Conservation (phyloP, 2,329 filamentous ascomycete species). For the Alternaria consortialis region DNA sequence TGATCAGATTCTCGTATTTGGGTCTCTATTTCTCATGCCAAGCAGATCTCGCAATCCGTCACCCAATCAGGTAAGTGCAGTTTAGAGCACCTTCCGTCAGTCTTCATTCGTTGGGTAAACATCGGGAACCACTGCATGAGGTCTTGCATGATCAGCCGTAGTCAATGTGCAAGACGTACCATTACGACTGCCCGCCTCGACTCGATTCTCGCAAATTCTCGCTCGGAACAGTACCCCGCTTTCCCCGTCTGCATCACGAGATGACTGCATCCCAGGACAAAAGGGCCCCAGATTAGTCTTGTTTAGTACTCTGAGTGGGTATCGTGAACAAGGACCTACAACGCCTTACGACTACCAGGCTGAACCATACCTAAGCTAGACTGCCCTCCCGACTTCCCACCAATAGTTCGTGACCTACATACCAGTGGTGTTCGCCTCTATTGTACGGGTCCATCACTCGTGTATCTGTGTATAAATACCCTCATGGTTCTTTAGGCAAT, state of each 20-base stretch:
- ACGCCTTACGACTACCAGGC: background rate
- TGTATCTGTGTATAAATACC: conserved; percentile 23
- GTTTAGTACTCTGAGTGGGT: conserved; percentile 1
- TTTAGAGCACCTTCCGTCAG: conserved; percentile 1
- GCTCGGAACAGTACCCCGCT: conserved; percentile 40
- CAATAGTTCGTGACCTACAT: conserved; percentile 1
- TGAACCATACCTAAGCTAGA: background rate
- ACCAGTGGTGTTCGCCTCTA: background rate
- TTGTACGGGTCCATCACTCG: conserved; percentile 1
- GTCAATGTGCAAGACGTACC: conserved; percentile 12
- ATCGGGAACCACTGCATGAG: background rate
- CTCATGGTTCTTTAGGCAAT: background rate
- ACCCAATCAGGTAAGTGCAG: conserved; percentile 19
- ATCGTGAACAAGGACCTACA: background rate
- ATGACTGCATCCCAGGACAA: background rate
- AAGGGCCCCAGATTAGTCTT: conserved; percentile 14
- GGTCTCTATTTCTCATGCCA: conserved; percentile 7
- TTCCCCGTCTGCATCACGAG: conserved; percentile 21
- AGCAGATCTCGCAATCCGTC: conserved; percentile 23
- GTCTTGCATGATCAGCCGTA: conserved; percentile 7
- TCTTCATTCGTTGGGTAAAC: background rate
- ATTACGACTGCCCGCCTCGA: background rate
- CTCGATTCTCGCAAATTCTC: conserved; percentile 21
- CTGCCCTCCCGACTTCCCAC: conserved; percentile 9
- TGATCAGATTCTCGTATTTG: background rate